Conservation (phyloP, 768 basidiomycete genomes). For the Xerocomellus chrysenteron region DNA sequence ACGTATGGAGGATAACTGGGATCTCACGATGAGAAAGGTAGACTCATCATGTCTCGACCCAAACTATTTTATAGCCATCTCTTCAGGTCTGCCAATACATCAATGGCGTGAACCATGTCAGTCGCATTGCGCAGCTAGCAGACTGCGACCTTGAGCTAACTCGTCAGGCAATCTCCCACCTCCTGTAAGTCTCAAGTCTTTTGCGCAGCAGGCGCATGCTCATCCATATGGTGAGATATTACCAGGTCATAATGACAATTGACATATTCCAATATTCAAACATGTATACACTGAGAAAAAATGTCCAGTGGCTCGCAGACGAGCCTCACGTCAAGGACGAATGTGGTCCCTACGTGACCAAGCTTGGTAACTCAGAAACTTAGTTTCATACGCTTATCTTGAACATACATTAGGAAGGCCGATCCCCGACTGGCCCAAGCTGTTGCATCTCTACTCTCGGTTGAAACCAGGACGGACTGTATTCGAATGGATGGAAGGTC, state of each 20-base stretch:
- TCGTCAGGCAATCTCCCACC: slow-evolving; percentile 84
- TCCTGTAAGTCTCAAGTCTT: slow-evolving; percentile 58
- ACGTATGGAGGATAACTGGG: slow-evolving; percentile 90
- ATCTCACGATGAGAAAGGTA: slow-evolving; percentile 89
- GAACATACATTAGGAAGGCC: slow-evolving; percentile 41
- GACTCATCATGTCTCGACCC: background rate
- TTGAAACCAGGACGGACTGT: slow-evolving; percentile 82
- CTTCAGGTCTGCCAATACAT: slow-evolving; percentile 70
- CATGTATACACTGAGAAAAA: slow-evolving; percentile 90
- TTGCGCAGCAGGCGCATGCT: slow-evolving; percentile 1
- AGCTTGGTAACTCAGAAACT: slow-evolving; percentile 47
- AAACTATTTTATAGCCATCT: background rate
- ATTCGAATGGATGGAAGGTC: slow-evolving; percentile 81
- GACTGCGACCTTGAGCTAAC: slow-evolving; percentile 84
- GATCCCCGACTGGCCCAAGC: slow-evolving; percentile 82
- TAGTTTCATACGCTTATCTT: background rate
- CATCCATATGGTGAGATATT: slow-evolving; percentile 58
- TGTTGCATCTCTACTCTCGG: slow-evolving; percentile 84
- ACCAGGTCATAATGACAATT: slow-evolving; percentile 94
- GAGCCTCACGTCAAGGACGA: slow-evolving; percentile 84
- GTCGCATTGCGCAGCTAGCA: slow-evolving; percentile 86
- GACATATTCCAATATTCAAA: slow-evolving; percentile 99
- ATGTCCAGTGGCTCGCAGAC: slow-evolving; percentile 83
- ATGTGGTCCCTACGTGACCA: slow-evolving; percentile 90
- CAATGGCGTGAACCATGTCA: slow-evolving; percentile 89